Evolutionary conservation across 2,329 filamentous ascomycete genomes (phyloP), one percentile per base, ranked within the genome.

Genomic region (Ascochyta clinopodiicola): DNA sequence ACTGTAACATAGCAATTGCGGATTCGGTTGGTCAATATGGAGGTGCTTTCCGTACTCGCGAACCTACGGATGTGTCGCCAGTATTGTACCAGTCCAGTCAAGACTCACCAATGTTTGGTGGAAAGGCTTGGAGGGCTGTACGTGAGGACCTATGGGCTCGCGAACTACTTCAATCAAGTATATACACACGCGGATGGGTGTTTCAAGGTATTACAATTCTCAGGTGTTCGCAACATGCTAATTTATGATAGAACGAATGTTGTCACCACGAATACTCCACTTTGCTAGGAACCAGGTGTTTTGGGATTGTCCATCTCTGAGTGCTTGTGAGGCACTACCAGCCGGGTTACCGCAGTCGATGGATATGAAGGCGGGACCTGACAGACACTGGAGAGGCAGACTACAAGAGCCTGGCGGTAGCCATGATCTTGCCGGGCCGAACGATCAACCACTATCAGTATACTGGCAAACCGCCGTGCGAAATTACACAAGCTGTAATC

Each of bases 101-200:
- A 2, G 37, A 39, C 7, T 61, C 50, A 10, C n/a, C 51, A 6
- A 46, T 63, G 22, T 64, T 69, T 27, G 50, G 56, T 6, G 44
- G 36, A 3, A 56, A 53, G 19, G 39, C 43, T 8, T 72, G 66
- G 67, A 54, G 57, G 9, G 44, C 67, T 15, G 37, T 71, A 6
- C 25, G 55, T 9, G 51, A 51, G 15, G 48, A 64, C 42, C 21
- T 71, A 4, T 72, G 68, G 67, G 59, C 62, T 2, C 34, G 17
- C 2, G 53, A 62, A 21, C 46, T 72, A 21, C 57, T 71, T 10
- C n/a, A 56, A 6, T 56, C 57, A 1, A 13, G 17, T 2, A 15
- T 71, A 2, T 70, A 71, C 32, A 52, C 35, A 2, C 57, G 68
- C 1, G 68, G 60, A 10, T 71, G 69, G 69, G 69, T 72, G 4